A percentile compares a stretch with the other conserved stretches of the same genome.
These are phyloP conservation scores for Austroboletus eburneus DNA, from an alignment of 768 basidiomycete genomes.

Conservation along the genomic window DNA sequence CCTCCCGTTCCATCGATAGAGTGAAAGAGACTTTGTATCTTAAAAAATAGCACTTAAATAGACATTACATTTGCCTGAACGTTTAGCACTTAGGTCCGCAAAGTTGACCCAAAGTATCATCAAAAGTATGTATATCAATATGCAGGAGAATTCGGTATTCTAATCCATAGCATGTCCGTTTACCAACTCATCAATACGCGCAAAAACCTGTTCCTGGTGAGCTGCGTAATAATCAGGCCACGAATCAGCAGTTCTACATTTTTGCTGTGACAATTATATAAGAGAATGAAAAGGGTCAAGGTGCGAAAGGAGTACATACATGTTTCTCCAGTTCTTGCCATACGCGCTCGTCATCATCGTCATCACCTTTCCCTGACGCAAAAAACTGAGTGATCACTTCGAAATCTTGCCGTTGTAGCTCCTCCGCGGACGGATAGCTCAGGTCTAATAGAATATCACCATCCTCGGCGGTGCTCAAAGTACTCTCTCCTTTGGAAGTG, in stretches of 20 bases:
- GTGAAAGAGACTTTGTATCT: slow-evolving; percentile 11
- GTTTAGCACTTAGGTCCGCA: too few relatives aligned
- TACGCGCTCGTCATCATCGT: slow-evolving; percentile 43
- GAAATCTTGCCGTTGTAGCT: slow-evolving; percentile 39
- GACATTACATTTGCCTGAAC: slow-evolving; percentile 4
- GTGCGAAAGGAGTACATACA: slow-evolving; percentile 32
- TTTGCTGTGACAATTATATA: slow-evolving; percentile 27
- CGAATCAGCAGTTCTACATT: slow-evolving; percentile 37
- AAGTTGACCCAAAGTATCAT: not conserved
- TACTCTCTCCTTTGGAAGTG: not conserved
- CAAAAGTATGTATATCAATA: slow-evolving; percentile 5
- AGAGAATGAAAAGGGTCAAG: not conserved
- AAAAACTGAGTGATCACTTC: slow-evolving; percentile 53
- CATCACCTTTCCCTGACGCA: slow-evolving; percentile 46
- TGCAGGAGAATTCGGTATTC: not conserved
- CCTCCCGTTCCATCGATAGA: slow-evolving; percentile 14
- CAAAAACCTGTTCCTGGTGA: slow-evolving; percentile 39
- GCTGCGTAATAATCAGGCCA: slow-evolving; percentile 54
- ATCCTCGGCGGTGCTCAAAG: not conserved
- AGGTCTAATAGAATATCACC: not conserved
- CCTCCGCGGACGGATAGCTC: slow-evolving; percentile 5
- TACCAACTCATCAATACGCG: slow-evolving; percentile 36
- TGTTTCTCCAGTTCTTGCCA: slow-evolving; percentile 47
- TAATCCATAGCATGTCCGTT: slow-evolving; percentile 13
- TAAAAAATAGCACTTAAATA: slow-evolving; percentile 13